These are phyloP conservation scores for Epicoccum sorghinum DNA, from an alignment of 2,329 filamentous ascomycete genomes.

Conservation along the genomic window DNA sequence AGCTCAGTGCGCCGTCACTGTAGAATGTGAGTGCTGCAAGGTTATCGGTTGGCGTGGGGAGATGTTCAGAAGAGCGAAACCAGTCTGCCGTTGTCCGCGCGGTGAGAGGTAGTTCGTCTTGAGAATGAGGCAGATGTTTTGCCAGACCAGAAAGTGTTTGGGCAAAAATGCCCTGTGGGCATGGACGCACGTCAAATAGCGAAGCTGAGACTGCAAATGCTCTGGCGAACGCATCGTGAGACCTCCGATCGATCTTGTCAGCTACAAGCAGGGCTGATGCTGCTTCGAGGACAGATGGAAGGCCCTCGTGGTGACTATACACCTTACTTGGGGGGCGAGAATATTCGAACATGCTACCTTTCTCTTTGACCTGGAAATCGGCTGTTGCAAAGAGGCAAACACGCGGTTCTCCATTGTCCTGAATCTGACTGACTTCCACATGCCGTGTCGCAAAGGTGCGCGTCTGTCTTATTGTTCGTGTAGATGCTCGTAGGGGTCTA, in stretches of 20 bases:
- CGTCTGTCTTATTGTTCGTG: constrained; percentile 52
- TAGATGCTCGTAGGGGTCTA: constrained; percentile 46
- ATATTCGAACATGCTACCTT: constrained; percentile 45
- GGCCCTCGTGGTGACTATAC: constrained; percentile 37
- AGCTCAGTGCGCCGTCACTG: constrained; percentile 54
- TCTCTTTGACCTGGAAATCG: constrained; percentile 56
- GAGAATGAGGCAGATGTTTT: constrained; percentile 42
- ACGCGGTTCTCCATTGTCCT: constrained; percentile 45
- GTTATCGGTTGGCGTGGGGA: constrained; percentile 41
- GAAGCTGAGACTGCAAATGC: constrained; percentile 39
- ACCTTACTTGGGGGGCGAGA: constrained; percentile 42
- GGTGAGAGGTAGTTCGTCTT: constrained; percentile 48
- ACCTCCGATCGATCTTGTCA: constrained; percentile 23
- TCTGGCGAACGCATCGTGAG: constrained; percentile 26
- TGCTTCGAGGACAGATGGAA: constrained; percentile 6
- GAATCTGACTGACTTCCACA: constrained; percentile 54
- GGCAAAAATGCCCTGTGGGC: constrained; percentile 50
- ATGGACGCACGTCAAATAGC: constrained; percentile 48
- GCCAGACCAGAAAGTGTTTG: constrained; percentile 54
- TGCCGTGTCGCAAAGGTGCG: constrained; percentile 57
- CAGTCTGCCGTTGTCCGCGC: constrained; percentile 51
- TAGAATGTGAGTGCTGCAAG: constrained; percentile 51
- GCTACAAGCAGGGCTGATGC: constrained; percentile 4
- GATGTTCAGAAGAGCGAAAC: constrained; percentile 34
- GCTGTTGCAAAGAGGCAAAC: constrained; percentile 52